Evolutionary conservation across 1,284 basidiomycete species (phyloP), one percentile per base, ranked within the genome.

Genomic region (Wolfiporia cocos): DNA sequence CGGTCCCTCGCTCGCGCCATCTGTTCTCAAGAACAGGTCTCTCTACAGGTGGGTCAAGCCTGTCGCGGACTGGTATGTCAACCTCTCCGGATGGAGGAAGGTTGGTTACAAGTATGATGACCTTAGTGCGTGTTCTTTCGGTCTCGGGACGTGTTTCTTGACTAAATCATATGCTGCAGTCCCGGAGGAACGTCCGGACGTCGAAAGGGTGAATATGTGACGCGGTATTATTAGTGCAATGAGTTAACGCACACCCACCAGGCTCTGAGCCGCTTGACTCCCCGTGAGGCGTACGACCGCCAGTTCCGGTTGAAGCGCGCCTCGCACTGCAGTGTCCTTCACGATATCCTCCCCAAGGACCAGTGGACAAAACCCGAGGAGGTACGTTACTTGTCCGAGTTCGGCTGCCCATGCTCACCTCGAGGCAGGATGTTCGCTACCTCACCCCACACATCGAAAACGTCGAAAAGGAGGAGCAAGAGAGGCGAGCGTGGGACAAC

Each of bases 41-140:
- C 74, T 94, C 43, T 71, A 71, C 58, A 73, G 69, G 46, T 71
- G 77, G 66, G 55, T 96, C 53, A 82, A 81, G 55, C 92, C 93
- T 43, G 51, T 97, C 47, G 89, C 93, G 11, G 74, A 78, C 57
- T 87, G 86, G 73, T 98, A 96, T 64, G 86, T 85, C 54, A 66
- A 86, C 61, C 68, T 83, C 42, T 69, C 86, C 33, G 93, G 94
- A 34, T 91, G 95, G 76, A 80, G 94, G 56, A 76, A 86, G 65
- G 76, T 91, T 63, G 95, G 95, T 55, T 80, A 97, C 65, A 84
- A 80, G 61, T 96, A 96, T 67, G 95, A 99, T 64, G 95, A 99
- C 75, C 78, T 99, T 56, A 70, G 86, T 90, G 55, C 63, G 87
- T 57, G 32, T 29, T 48, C 32, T 39, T 34, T 17, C 15, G 28